Evolutionary conservation across 2,329 filamentous ascomycete species (phyloP).

Genomic region (Orbilia ellipsospora): DNA sequence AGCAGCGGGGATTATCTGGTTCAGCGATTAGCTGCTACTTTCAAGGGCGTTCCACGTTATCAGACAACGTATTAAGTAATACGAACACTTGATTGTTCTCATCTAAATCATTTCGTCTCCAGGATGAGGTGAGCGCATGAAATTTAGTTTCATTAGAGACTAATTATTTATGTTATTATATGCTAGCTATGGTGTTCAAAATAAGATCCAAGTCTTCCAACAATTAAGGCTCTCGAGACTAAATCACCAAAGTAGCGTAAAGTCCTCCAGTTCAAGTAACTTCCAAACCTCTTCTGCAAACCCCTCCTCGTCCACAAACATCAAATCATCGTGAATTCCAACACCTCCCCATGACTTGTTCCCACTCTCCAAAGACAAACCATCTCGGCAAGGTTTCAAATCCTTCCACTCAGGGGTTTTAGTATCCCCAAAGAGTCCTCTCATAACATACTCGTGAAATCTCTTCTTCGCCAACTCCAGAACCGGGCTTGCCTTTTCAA

Average conservation of each 20-base stretch:
- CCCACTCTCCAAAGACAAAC: not conserved
- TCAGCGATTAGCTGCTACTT: constrained; percentile 78
- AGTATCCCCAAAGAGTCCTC: constrained; percentile 36
- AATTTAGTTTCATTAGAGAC: too few relatives aligned
- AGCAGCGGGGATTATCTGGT: constrained; percentile 81
- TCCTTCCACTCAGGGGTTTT: constrained; percentile 33
- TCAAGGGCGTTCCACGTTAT: constrained; percentile 45
- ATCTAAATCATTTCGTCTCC: not conserved
- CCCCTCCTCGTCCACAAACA: constrained; percentile 37
- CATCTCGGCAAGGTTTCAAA: constrained; percentile 17
- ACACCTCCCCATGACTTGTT: constrained; percentile 37
- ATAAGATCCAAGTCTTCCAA: too few relatives aligned
- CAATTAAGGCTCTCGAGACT: not conserved
- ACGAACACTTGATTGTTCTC: not conserved
- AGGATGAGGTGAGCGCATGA: not conserved
- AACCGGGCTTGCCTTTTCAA: constrained; percentile 9
- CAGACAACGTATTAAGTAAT: constrained; percentile 31
- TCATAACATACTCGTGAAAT: constrained; percentile 45
- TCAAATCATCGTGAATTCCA: constrained; percentile 26
- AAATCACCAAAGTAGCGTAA: constrained; percentile 42
- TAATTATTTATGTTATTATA: too few relatives aligned
- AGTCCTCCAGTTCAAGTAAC: constrained; percentile 49
- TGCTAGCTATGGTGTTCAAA: too few relatives aligned
- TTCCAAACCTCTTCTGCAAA: constrained; percentile 51
- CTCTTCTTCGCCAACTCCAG: constrained; percentile 25